A percentile compares a stretch with the other conserved stretches of the same genome.
Evolutionary conservation across 306 rosid species (phyloP).

Genomic region (Luffa acutangula): DNA sequence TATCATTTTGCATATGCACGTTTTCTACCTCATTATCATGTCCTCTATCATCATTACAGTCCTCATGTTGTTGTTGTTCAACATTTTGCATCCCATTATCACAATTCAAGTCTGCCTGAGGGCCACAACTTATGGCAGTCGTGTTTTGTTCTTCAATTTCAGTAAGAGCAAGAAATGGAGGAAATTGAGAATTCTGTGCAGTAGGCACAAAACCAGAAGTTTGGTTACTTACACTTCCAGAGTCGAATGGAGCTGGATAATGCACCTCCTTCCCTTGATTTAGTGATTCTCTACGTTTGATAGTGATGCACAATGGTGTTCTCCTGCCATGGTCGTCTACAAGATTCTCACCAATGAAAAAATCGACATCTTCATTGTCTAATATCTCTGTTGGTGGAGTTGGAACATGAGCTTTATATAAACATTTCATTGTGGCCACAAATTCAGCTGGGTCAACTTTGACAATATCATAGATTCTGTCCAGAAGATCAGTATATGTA

Average conservation of each 20-base stretch:
- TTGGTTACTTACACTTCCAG: slow-evolving; percentile 8
- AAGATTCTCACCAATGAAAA: slow-evolving; percentile 11
- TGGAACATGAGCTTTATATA: slow-evolving; percentile 7
- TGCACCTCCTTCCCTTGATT: not conserved
- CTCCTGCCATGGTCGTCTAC: slow-evolving; percentile 8
- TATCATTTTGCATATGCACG: not conserved
- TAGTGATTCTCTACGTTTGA: not conserved
- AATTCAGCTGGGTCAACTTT: slow-evolving; percentile 10
- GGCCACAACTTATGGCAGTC: slow-evolving; percentile 5
- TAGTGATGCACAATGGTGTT: slow-evolving; percentile 6
- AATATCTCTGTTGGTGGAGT: slow-evolving; percentile 10
- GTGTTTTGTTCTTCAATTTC: slow-evolving; percentile 10
- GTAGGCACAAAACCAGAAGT: slow-evolving; percentile 9
- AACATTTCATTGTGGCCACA: slow-evolving; percentile 8
- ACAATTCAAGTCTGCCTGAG: slow-evolving; percentile 7
- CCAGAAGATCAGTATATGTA: not conserved
- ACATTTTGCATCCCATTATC: slow-evolving; percentile 7
- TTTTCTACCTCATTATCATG: not conserved
- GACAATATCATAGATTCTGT: slow-evolving; percentile 3
- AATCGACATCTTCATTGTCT: slow-evolving; percentile 8
- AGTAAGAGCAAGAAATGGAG: slow-evolving; percentile 6
- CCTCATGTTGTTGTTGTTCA: slow-evolving; percentile 1
- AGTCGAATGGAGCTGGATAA: slow-evolving; percentile 7
- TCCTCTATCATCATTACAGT: not conserved
- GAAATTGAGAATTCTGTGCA: slow-evolving; percentile 8